These are phyloP conservation scores for Psophocarpus tetragonolobus DNA, from an alignment of 306 rosid species.

Conservation along the genomic window DNA sequence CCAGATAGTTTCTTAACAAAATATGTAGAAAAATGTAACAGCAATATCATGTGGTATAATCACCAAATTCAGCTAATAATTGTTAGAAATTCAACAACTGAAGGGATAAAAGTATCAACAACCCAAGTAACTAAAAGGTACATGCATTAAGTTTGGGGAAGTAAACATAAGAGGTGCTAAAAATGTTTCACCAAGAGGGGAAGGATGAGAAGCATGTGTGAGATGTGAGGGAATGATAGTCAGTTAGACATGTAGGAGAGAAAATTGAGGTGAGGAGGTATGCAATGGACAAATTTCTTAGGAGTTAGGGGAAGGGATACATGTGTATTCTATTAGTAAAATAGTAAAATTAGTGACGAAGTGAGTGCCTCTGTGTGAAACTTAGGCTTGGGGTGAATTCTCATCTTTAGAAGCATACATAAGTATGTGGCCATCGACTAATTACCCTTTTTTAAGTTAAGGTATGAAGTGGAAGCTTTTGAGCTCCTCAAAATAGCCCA, in stretches of 20 bases:
- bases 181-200: not conserved
- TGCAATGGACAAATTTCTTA: not conserved
- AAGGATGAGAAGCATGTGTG: not conserved
- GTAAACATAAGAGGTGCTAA: not conserved
- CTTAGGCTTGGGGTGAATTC: not conserved
- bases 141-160: not conserved
- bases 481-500: not conserved
- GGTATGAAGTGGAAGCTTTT: not conserved
- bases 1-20: slow-evolving; percentile 2
- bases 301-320: not conserved
- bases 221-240: not conserved
- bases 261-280: not conserved
- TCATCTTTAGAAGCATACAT: not conserved
- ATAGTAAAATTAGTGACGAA: not conserved
- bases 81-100: not conserved
- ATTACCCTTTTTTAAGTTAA: not conserved
- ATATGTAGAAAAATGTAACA: slow-evolving; percentile 5
- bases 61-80: slow-evolving; percentile 10
- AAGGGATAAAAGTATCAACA: not conserved
- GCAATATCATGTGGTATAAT: slow-evolving; percentile 2
- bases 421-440: not conserved
- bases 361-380: not conserved
- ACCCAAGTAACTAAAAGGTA: not conserved
- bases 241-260: not conserved
- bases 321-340: not conserved